phyloP scores from a whole-genome alignment of 768 basidiomycete genomes.

The Punctularia strigosozonata region DNA sequence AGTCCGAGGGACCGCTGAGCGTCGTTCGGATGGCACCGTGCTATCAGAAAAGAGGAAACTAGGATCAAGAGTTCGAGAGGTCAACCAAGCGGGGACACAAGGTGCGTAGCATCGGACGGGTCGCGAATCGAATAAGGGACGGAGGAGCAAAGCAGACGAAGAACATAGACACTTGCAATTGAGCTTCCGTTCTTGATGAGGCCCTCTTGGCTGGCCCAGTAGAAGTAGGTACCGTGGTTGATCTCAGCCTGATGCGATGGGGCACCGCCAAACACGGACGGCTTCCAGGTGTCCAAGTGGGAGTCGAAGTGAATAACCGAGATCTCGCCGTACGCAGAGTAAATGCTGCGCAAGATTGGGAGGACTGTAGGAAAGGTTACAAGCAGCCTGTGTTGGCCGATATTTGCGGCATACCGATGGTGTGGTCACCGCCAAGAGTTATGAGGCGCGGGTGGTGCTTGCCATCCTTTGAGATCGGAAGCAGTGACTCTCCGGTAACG shows the following conservation, averaged over 20 bases:
- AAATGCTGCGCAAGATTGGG: conserved; percentile 53
- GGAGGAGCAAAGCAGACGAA: conserved; percentile 14
- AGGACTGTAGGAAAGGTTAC: too few relatives aligned
- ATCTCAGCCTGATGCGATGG: conserved; percentile 63
- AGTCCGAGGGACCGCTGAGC: conserved; percentile 66
- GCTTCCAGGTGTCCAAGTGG: conserved; percentile 73
- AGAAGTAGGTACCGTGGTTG: conserved; percentile 87
- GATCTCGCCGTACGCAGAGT: conserved; percentile 69
- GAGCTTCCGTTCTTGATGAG: conserved; percentile 67
- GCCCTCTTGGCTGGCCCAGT: conserved; percentile 78
- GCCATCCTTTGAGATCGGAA: conserved; percentile 55
- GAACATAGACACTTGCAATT: conserved; percentile 60
- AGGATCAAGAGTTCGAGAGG: conserved; percentile 49
- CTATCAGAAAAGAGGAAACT: conserved; percentile 47
- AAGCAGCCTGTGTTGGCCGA: too few relatives aligned
- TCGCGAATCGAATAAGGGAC: too few relatives aligned
- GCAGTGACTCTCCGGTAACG: conserved; percentile 41
- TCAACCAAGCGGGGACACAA: too few relatives aligned
- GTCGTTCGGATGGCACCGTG: conserved; percentile 84
- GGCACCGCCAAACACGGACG: conserved; percentile 62
- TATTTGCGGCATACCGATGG: too few relatives aligned
- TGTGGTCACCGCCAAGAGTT: conserved; percentile 83
- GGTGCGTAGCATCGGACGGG: conserved; percentile 10
- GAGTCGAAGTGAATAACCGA: conserved; percentile 84
- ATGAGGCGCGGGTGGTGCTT: conserved; percentile 69